Evolutionary conservation across 2,329 filamentous ascomycete species (phyloP).

Genomic region (Triangularia setosa): DNA sequence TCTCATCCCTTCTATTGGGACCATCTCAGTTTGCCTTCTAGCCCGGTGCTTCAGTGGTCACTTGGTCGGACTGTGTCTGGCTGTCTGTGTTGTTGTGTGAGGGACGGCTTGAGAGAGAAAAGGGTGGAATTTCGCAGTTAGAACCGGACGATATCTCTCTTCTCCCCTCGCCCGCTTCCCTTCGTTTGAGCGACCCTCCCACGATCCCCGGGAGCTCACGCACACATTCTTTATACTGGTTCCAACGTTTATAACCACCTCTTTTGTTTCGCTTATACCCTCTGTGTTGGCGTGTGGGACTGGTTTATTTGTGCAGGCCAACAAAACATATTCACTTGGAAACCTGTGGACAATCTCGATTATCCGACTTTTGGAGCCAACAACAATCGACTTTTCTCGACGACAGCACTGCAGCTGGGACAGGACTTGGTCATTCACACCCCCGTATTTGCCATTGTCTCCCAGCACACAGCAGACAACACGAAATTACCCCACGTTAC

Average conservation of each 20-base stretch:
- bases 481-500: not conserved
- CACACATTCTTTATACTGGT: not conserved
- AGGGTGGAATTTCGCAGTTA: not conserved
- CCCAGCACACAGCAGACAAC: not conserved
- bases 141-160: not conserved
- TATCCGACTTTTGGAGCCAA: not conserved
- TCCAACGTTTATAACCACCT: not conserved
- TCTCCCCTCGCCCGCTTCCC: not conserved
- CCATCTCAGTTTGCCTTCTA: not conserved
- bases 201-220: not conserved
- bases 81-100: not conserved
- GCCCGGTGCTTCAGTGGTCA: not conserved
- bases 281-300: not conserved
- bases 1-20: not conserved
- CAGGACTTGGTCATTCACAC: not conserved
- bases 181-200: not conserved
- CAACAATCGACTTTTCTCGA: not conserved
- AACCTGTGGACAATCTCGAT: not conserved
- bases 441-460: not conserved
- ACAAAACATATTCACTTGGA: not conserved
- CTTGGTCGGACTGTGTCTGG: not conserved
- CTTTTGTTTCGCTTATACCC: not conserved
- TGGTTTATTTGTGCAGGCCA: not conserved
- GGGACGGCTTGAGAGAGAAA: not conserved
- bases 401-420: not conserved